These are phyloP conservation scores for Verticillium klebahnii DNA, from an alignment of 2,329 filamentous ascomycete genomes.

Conservation along the genomic window DNA sequence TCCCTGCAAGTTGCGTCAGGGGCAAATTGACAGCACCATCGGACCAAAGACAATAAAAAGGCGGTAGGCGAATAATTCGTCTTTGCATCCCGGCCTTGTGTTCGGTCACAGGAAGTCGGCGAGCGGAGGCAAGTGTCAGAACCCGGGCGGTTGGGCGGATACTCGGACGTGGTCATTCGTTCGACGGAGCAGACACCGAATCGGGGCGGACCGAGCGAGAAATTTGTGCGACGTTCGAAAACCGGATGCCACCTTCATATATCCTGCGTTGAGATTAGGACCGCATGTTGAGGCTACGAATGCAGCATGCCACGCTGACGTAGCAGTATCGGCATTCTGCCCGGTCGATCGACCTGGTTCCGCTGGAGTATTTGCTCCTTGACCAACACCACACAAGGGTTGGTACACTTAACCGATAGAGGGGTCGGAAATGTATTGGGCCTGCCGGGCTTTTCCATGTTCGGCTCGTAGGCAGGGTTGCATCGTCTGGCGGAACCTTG, in stretches of 20 bases:
- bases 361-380: background rate
- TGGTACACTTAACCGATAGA: background rate
- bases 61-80: too few relatives aligned
- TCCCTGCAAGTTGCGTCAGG: too few relatives aligned
- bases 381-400: background rate
- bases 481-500: background rate
- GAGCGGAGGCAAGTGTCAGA: too few relatives aligned
- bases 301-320: background rate
- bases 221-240: background rate
- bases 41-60: too few relatives aligned
- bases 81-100: too few relatives aligned
- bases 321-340: background rate
- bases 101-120: too few relatives aligned
- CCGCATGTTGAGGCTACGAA: background rate
- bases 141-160: too few relatives aligned
- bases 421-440: background rate
- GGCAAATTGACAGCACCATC: too few relatives aligned
- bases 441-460: background rate
- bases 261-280: background rate
- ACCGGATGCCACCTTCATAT: background rate
- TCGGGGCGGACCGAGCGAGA: too few relatives aligned
- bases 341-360: background rate
- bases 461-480: background rate
- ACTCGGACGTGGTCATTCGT: too few relatives aligned
- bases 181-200: too few relatives aligned